Evolutionary conservation across 257 asterid species (phyloP).

Genomic region (Pogostemon cablin): DNA sequence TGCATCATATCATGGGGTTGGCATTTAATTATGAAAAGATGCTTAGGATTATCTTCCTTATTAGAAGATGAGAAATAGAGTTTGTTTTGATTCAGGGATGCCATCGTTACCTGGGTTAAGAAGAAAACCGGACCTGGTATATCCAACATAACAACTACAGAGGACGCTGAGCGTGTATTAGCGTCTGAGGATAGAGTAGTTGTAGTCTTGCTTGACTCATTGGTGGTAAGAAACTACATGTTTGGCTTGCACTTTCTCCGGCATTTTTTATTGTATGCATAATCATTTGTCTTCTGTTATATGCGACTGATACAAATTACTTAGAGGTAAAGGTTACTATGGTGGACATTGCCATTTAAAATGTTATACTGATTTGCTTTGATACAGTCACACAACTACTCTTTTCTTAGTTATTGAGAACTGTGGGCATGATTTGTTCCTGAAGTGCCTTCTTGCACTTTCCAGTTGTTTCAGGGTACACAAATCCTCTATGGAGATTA

Average conservation of each 20-base stretch:
- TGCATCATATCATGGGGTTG: background rate
- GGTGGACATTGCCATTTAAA: background rate
- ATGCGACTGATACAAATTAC: background rate
- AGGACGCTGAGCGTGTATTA: constrained; percentile 83
- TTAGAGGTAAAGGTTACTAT: constrained; percentile 11
- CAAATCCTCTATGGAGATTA: constrained; percentile 12
- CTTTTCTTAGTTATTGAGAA: constrained; percentile 5
- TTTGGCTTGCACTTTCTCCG: constrained; percentile 18
- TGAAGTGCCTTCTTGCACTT: constrained; percentile 5
- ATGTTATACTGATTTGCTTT: background rate
- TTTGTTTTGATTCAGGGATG: constrained; percentile 58
- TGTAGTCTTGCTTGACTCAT: constrained; percentile 72
- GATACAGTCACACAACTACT: background rate
- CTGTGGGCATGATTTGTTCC: constrained; percentile 10
- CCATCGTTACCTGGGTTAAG: constrained; percentile 84
- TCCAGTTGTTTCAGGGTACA: constrained; percentile 12
- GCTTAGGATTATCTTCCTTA: background rate
- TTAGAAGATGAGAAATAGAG: background rate
- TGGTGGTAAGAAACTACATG: constrained; percentile 59
- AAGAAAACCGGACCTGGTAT: constrained; percentile 88
- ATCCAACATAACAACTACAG: constrained; percentile 69
- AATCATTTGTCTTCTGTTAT: background rate
- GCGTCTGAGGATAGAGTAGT: constrained; percentile 62
- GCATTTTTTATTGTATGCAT: background rate
- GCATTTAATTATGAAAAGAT: constrained; percentile 12